phyloP scores from a whole-genome alignment of 768 basidiomycete species.

The Lactifluus subvellereus region DNA sequence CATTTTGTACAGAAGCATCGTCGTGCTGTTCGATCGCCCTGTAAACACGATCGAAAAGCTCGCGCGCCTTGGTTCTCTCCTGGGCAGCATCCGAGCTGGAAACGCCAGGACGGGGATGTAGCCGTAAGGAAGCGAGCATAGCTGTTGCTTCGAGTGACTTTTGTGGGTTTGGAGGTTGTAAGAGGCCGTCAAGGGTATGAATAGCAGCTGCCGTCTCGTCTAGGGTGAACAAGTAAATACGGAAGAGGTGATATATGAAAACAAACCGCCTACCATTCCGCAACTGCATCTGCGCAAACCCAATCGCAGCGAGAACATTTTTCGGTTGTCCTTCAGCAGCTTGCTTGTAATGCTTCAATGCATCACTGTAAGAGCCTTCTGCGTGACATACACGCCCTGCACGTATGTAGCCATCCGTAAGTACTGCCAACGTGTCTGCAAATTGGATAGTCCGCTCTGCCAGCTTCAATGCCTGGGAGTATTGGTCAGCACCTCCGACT shows the following conservation, averaged over 20 bases:
- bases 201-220: slow-evolving; percentile 83
- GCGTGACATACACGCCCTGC: slow-evolving; percentile 79
- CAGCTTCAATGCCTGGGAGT: slow-evolving; percentile 72
- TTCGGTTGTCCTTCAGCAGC: slow-evolving; percentile 67
- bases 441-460: slow-evolving; percentile 93
- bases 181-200: slow-evolving; percentile 72
- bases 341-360: slow-evolving; percentile 61
- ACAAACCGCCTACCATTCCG: slow-evolving; percentile 53
- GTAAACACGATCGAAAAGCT: slow-evolving; percentile 70
- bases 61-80: slow-evolving; percentile 69
- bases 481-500: background rate
- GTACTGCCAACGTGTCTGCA: slow-evolving; percentile 77
- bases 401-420: slow-evolving; percentile 82
- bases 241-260: background rate
- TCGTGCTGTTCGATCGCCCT: slow-evolving; percentile 59
- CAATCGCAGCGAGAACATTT: slow-evolving; percentile 73
- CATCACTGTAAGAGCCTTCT: slow-evolving; percentile 56
- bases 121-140: slow-evolving; percentile 86
- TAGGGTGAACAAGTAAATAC: slow-evolving; percentile 28
- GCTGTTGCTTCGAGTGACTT: slow-evolving; percentile 78
- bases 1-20: slow-evolving; percentile 38
- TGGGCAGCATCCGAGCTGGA: slow-evolving; percentile 64
- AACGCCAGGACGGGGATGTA: slow-evolving; percentile 72
- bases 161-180: slow-evolving; percentile 59
- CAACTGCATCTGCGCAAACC: slow-evolving; percentile 83